Evolutionary conservation across 106 monocot species (phyloP).

Genomic region (Dioscorea zingiberensis): DNA sequence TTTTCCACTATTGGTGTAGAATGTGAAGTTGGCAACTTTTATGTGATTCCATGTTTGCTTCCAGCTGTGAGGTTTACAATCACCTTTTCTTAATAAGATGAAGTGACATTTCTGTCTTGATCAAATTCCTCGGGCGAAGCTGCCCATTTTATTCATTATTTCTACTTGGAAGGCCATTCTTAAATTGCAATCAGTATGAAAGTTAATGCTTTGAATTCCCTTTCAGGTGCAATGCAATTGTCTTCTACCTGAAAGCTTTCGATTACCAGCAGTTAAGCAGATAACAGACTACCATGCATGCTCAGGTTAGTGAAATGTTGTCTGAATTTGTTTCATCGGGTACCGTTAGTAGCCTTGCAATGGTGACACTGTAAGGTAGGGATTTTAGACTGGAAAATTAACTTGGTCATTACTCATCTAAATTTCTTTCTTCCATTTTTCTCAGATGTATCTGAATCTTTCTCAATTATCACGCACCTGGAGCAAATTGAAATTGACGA

Average conservation of each 20-base stretch:
- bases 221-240: constrained; percentile 86
- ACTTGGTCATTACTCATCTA: background rate
- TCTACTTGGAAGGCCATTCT: no score
- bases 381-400: background rate
- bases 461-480: constrained; percentile 37
- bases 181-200: no score
- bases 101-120: no score
- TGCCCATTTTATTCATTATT: no score
- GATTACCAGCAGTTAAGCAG: constrained; percentile 60
- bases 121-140: no score
- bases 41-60: no score
- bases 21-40: no score
- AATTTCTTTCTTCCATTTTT: background rate
- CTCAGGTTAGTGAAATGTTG: constrained; percentile 47
- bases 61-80: no score
- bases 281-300: constrained; percentile 56
- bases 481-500: no score
- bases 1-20: no score
- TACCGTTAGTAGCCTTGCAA: background rate
- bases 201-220: background rate
- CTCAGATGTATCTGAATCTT: constrained; percentile 64
- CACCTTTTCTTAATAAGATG: no score
- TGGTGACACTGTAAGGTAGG: background rate
- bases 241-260: constrained; percentile 82
- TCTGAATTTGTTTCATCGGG: background rate